Evolutionary conservation across 257 asterid species (phyloP).

Genomic region (Ocimum tenuiflorum): DNA sequence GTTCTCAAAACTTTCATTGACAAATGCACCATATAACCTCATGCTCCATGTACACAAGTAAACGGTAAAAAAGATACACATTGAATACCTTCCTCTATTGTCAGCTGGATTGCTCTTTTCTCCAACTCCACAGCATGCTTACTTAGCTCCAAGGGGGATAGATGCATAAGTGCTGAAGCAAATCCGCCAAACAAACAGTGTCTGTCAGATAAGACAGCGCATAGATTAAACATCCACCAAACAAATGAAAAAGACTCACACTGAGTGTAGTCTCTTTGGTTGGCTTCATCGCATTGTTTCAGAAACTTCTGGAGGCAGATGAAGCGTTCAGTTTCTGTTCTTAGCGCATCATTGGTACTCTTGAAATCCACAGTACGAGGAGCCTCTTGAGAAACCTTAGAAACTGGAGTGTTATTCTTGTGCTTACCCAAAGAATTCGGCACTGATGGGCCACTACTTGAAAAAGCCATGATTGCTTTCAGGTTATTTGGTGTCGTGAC

Average conservation of each 20-base stretch:
- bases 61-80: neutral
- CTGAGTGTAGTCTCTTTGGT: slow-evolving; percentile 45
- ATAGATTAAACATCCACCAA: slow-evolving; percentile 14
- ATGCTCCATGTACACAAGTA: slow-evolving; percentile 12
- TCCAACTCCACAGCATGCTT: slow-evolving; percentile 73
- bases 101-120: slow-evolving; percentile 58
- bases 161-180: slow-evolving; percentile 50
- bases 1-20: too few species aligned
- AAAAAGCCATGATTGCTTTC: slow-evolving; percentile 30
- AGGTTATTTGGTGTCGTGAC: slow-evolving; percentile 29
- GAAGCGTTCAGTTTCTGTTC: slow-evolving; percentile 62
- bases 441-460: slow-evolving; percentile 42
- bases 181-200: slow-evolving; percentile 25
- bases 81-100: slow-evolving; percentile 63
- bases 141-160: slow-evolving; percentile 64
- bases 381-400: slow-evolving; percentile 41
- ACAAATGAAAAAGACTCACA: slow-evolving; percentile 43
- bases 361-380: slow-evolving; percentile 32
- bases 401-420: slow-evolving; percentile 30
- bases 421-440: slow-evolving; percentile 46
- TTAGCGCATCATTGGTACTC: slow-evolving; percentile 39
- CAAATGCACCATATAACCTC: slow-evolving; percentile 10
- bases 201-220: neutral
- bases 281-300: slow-evolving; percentile 65
- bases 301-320: slow-evolving; percentile 61